Conservation (phyloP, 441 rosid species). For the Euphorbia schlechtendalii region DNA sequence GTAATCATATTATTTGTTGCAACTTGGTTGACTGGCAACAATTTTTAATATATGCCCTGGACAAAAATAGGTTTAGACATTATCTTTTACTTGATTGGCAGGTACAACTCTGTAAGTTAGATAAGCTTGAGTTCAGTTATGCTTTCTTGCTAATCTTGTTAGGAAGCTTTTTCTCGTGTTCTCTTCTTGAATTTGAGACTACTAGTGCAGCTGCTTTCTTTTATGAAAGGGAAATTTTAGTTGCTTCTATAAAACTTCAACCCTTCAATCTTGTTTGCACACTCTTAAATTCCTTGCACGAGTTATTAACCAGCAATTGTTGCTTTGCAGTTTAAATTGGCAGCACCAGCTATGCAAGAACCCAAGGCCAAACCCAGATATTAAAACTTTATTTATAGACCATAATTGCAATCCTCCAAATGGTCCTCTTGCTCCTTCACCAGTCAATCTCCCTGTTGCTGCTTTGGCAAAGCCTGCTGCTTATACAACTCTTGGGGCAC, state of each 20-base stretch:
- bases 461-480: conserved; percentile 67
- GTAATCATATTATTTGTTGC: not conserved
- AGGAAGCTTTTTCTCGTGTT: not conserved
- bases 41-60: too few relatives aligned
- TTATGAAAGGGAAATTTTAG: not conserved
- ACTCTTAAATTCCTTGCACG: not conserved
- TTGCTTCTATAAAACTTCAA: not conserved
- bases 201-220: not conserved
- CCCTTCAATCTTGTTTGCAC: not conserved
- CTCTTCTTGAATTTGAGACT: not conserved
- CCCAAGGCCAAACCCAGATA: conserved; percentile 81
- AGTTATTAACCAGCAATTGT: conserved; percentile 10
- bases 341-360: conserved; percentile 91
- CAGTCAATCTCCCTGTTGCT: conserved; percentile 66
- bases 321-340: conserved; percentile 69
- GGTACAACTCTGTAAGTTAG: not conserved
- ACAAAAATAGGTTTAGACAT: too few relatives aligned
- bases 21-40: too few relatives aligned
- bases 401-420: conserved; percentile 72
- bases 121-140: not conserved
- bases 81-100: not conserved
- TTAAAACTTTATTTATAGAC: conserved; percentile 80
- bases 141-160: not conserved
- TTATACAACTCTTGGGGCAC: conserved; percentile 67
- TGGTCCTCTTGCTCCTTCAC: conserved; percentile 73